Base-by-base conservation (phyloP, 2,329 filamentous ascomycete genomes). In the Calycina marina region DNA sequence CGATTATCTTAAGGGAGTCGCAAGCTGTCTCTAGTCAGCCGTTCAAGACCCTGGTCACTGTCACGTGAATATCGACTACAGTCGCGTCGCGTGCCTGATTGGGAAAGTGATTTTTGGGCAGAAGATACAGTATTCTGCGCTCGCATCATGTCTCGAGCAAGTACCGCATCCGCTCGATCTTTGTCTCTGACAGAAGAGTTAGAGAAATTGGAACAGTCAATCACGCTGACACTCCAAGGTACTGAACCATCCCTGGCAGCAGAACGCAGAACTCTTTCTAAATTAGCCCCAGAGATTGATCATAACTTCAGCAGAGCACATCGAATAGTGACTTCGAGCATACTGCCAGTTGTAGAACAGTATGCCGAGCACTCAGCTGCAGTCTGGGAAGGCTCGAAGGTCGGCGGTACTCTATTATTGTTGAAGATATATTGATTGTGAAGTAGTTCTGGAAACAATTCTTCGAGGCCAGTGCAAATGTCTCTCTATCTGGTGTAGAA, bases 371-470 rank as follows among this genome's bases (percentile, higher is more conserved):
- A 96, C 52, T 96, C 90, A 2, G 78, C 77, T 41, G 75, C 85
- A 30, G 88, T 98, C 2, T 98, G 90, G 90, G 86, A 96, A 47
- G 85, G 86, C 14, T 93, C 88, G 34, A 93, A 93, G 72, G 84
- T 88, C 35, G 22, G 50, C 35, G 27, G 29, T 27, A 5, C 10
- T 11, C 15, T 26, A 14, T 11, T 18, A 14, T 24, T n/a, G 12
- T 29, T 12, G 8, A 20, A 20, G 15, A 37, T 41, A 31, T 22
- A 3, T n/a, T 22, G 51, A 34, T 27, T 5, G 40, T 31, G 38
- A 40, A 40, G 40, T 50, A 92, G 81, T 98, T 98, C 59, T 98
- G 90, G 90, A 98, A 98, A 59, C 86, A 96, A 62, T 98, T 98
- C 63, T 98, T 98, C 58, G 90, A 98, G 60, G 85, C 90, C 20